Conservation (phyloP, 805 yeast species). For the Myxozyma mucilagina region DNA sequence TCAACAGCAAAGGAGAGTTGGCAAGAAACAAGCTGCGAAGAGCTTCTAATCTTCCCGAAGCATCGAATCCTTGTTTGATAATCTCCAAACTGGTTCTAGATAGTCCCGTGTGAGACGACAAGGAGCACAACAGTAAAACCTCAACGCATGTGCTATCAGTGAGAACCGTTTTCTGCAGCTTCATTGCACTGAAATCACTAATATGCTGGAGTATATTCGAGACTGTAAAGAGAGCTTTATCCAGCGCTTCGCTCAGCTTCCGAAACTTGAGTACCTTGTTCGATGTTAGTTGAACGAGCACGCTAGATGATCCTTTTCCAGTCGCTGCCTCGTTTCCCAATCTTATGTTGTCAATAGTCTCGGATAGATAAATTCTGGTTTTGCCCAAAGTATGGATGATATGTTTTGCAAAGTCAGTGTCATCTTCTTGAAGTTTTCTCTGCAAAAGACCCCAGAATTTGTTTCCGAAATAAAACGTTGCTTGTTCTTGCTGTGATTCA, state of each 20-base stretch:
- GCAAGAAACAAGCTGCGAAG: slow-evolving; percentile 54
- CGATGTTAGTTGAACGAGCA: slow-evolving; percentile 2
- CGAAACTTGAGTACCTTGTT: slow-evolving; percentile 6
- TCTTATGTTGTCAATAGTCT: slow-evolving; percentile 33
- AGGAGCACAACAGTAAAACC: slow-evolving; percentile 65
- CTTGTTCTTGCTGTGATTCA: slow-evolving; percentile 10
- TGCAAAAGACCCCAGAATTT: slow-evolving; percentile 27
- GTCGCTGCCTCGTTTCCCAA: slow-evolving; percentile 35
- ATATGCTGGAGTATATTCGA: slow-evolving; percentile 18
- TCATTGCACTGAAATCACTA: slow-evolving; percentile 22
- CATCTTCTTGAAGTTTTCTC: slow-evolving; percentile 30
- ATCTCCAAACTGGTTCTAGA: slow-evolving; percentile 72
- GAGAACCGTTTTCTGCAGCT: slow-evolving; percentile 17
- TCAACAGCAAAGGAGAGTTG: slow-evolving; percentile 49
- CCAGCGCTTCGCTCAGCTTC: slow-evolving; percentile 6
- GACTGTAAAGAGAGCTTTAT: slow-evolving; percentile 2
- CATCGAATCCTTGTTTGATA: slow-evolving; percentile 74
- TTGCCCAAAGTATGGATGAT: slow-evolving; percentile 8
- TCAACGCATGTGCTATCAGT: slow-evolving; percentile 13
- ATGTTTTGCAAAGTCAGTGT: slow-evolving; percentile 31
- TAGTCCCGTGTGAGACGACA: slow-evolving; percentile 58
- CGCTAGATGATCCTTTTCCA: neutral
- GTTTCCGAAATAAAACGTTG: slow-evolving; percentile 17
- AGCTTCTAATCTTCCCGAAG: slow-evolving; percentile 76
- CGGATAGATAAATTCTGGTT: slow-evolving; percentile 20